Evolutionary conservation across 257 asterid genomes (phyloP), one percentile per base, ranked within the genome.

Genomic region (Solanum bulbocastanum): DNA sequence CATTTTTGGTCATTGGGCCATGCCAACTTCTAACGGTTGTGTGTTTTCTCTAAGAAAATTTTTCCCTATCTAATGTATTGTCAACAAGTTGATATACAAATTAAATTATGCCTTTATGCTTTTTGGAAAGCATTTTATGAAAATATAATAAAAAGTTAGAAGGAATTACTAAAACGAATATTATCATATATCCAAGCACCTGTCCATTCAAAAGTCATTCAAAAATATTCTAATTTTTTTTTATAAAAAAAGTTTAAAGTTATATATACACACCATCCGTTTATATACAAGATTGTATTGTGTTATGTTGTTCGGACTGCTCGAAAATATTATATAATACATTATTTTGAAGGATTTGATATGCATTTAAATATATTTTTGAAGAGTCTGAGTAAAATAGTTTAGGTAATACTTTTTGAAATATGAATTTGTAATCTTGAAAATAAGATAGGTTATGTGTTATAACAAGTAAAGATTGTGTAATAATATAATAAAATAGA

Each of bases 161-260:
- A 74, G 36, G 52, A 76, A 11, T 16, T 27, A 58, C 1, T 74
- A 22, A 74, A 36, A 74, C 30, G 44, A 82, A 82, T 82, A 32
- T 81, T 10, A 32, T 30, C 68, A 46, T 46, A 15, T 74, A 36
- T 74, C 40, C 62, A 27, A 79, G 65, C 40, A 33, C 3, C 3
- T 81, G 66, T 30, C 39, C 85, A 81, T 46, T 44, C 42, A 30
- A 46, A 81, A 44, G 68, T 81, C 85, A 81, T 81, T 81, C 66
- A 46, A 44, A 46, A 46, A 82, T 2, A 81, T 82, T 46, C 85
- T 30, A 30, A 46, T 25, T 78, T 12, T 27, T 62, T 62, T 62
- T 22, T 3, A 2, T n/a, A 4, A 5, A 73, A 73, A 18, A 52
- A 46, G 20, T 5, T 72, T 8, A 15, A 73, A 4, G 16, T 35